Percentiles rank a stretch among this genome's conserved stretches.
Evolutionary conservation across 75 land plant genomes (phyloP).

Genomic region (Pinus albicaulis): DNA sequence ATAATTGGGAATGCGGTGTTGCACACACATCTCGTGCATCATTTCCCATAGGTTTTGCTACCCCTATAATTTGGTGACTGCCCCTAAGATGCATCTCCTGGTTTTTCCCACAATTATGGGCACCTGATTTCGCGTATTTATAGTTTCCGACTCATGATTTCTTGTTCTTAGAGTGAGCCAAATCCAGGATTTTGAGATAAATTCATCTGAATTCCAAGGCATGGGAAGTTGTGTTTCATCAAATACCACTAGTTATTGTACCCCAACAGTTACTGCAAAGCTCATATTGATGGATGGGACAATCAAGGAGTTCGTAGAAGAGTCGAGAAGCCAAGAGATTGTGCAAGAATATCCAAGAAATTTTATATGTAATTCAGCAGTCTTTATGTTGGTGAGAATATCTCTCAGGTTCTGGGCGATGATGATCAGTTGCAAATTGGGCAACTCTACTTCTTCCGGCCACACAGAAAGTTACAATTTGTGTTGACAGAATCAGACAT

Average conservation of each 20-base stretch:
- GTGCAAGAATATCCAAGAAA: neutral
- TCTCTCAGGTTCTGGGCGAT: conserved; percentile 21
- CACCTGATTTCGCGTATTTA: too few species aligned
- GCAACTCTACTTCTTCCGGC: conserved; percentile 50
- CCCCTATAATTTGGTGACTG: too few species aligned
- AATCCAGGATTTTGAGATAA: too few species aligned
- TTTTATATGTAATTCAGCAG: conserved; percentile 41
- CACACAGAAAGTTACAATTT: conserved; percentile 18
- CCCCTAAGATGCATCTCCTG: too few species aligned
- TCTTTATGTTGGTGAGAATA: conserved; percentile 25
- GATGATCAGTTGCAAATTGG: conserved; percentile 18
- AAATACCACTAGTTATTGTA: neutral
- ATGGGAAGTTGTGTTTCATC: neutral
- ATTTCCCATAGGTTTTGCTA: too few species aligned
- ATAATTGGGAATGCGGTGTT: too few species aligned
- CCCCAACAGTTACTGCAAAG: neutral
- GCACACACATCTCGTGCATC: too few species aligned
- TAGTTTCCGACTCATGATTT: too few species aligned
- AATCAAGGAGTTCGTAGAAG: neutral
- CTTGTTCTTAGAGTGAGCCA: too few species aligned
- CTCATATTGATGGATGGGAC: conserved; percentile 3
- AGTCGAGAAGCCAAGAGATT: neutral
- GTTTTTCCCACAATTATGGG: too few species aligned
- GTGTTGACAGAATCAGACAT: conserved; percentile 26
- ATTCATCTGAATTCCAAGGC: neutral